phyloP scores from a whole-genome alignment of 2,329 filamentous ascomycete species.

The Rutstroemia sp. region DNA sequence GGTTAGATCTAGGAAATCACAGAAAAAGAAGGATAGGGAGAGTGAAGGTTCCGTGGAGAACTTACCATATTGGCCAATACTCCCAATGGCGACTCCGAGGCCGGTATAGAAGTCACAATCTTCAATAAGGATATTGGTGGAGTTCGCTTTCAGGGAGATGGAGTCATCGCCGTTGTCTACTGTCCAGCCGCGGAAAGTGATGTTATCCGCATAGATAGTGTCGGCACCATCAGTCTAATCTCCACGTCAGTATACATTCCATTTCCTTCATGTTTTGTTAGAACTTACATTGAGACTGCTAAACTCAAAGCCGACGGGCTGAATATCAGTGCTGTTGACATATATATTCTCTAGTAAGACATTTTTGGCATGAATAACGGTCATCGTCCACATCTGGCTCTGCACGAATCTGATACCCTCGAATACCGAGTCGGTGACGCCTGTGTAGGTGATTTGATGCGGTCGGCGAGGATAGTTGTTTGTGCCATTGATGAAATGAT shows the following conservation, averaged over 20 bases:
- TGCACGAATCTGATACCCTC: slow-evolving; percentile 44
- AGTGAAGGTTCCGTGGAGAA: too few relatives aligned
- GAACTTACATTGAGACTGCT: slow-evolving; percentile 5
- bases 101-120: slow-evolving; percentile 43
- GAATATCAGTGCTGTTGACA: slow-evolving; percentile 39
- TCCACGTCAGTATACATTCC: slow-evolving; percentile 28
- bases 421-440: slow-evolving; percentile 40
- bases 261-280: too few relatives aligned
- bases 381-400: slow-evolving; percentile 55
- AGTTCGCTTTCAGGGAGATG: slow-evolving; percentile 49
- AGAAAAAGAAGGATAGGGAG: background rate
- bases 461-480: slow-evolving; percentile 43
- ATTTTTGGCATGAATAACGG: slow-evolving; percentile 33
- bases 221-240: slow-evolving; percentile 43
- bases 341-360: slow-evolving; percentile 43
- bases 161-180: slow-evolving; percentile 47
- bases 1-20: background rate
- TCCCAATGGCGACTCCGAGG: slow-evolving; percentile 48
- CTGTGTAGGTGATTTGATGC: slow-evolving; percentile 43
- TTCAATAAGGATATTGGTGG: slow-evolving; percentile 44
- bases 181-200: slow-evolving; percentile 43
- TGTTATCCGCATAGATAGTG: slow-evolving; percentile 45
- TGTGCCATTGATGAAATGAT: slow-evolving; percentile 39
- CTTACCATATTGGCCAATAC: slow-evolving; percentile 45
- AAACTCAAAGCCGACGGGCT: slow-evolving; percentile 1